Conservation (phyloP, 2,329 filamentous ascomycete genomes). For the Fusarium sp. region DNA sequence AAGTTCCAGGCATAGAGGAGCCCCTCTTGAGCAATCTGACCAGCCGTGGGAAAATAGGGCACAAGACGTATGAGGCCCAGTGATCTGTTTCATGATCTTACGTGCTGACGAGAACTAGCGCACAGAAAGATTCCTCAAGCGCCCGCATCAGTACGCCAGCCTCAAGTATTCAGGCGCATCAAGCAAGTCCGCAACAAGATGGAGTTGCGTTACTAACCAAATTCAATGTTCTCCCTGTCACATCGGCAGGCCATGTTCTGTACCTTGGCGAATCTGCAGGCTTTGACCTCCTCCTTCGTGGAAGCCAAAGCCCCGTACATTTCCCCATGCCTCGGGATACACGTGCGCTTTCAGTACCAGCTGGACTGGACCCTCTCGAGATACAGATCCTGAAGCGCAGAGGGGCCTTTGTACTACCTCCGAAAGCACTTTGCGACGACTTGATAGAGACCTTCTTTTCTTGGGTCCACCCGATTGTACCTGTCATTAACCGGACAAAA, state of each 20-base stretch:
- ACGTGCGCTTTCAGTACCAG: not conserved
- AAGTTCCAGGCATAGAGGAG: not conserved
- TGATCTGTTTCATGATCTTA: not conserved
- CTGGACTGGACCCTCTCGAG: not conserved
- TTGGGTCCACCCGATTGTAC: not conserved
- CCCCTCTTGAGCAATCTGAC: not conserved
- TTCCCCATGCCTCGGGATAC: not conserved
- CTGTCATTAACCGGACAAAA: not conserved
- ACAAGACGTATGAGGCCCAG: not conserved
- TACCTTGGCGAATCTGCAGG: not conserved
- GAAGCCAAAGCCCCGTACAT: not conserved
- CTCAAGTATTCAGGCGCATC: not conserved
- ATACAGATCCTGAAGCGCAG: not conserved
- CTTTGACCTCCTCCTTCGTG: not conserved
- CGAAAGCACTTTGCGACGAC: not conserved
- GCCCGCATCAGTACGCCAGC: accelerated
- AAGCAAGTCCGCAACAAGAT: accelerated
- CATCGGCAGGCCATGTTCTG: not conserved
- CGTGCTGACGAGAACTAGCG: not conserved
- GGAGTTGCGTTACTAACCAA: not conserved
- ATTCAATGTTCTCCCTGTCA: not conserved
- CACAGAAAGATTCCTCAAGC: not conserved
- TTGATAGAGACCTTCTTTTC: not conserved
- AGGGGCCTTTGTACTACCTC: not conserved
- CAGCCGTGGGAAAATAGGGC: not conserved